Percentiles rank a stretch among this genome's conserved stretches.
These are phyloP conservation scores for Bruguiera hainesii DNA, from an alignment of 441 rosid species.

Conservation along the genomic window DNA sequence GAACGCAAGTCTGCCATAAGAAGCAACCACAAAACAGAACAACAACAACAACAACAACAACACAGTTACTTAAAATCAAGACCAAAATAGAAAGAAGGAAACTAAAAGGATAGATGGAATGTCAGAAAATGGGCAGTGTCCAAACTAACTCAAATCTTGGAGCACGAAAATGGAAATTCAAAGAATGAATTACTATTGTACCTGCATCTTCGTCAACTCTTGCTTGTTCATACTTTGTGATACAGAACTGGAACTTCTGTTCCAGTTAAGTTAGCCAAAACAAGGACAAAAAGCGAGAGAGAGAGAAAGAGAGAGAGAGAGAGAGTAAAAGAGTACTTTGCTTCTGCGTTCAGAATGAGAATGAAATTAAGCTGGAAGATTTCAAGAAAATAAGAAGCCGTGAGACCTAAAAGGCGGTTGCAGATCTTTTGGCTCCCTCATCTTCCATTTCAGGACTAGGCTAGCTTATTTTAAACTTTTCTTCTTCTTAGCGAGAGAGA, in stretches of 20 bases:
- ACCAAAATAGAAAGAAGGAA: neutral
- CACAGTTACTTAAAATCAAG: conserved; percentile 13
- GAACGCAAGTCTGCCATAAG: conserved; percentile 70
- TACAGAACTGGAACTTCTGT: neutral
- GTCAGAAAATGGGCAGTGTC: conserved; percentile 4
- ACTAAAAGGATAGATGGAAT: conserved; percentile 3
- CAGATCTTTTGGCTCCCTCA: conserved; percentile 21
- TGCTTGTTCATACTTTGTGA: conserved; percentile 56
- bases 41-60: conserved; percentile 6
- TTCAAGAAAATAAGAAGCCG: too few relatives aligned
- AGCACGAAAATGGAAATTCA: conserved; percentile 4
- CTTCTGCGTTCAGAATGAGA: conserved; percentile 27
- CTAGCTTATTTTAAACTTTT: neutral
- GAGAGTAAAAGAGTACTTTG: conserved; percentile 24
- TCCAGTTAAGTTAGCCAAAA: conserved; percentile 13
- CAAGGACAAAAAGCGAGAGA: neutral
- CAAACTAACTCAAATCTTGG: neutral
- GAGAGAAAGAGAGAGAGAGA: neutral
- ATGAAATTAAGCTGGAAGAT: too few relatives aligned
- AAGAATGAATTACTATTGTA: conserved; percentile 6
- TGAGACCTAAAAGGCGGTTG: neutral
- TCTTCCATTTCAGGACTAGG: neutral
- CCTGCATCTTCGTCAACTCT: conserved; percentile 82
- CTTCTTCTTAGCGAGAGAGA: neutral
- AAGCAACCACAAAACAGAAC: neutral